phyloP scores from a whole-genome alignment of 768 basidiomycete species.

The Cyclocybe aegerita region DNA sequence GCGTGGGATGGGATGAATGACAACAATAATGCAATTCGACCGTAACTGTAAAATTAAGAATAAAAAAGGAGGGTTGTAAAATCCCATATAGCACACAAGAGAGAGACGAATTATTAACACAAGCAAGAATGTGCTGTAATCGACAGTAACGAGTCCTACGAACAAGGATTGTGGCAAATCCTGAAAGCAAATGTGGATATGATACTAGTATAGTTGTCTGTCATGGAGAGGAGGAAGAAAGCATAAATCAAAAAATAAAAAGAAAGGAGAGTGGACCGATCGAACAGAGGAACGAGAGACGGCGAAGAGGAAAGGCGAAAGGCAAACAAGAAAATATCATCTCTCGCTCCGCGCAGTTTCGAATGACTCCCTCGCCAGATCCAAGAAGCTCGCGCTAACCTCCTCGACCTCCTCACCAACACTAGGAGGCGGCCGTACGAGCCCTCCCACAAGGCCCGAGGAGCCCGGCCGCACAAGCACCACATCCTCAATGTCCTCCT shows the following conservation, averaged over 20 bases:
- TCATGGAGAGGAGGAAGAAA: neutral
- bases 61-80: constrained; percentile 15
- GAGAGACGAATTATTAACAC: constrained; percentile 16
- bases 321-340: constrained; percentile 7
- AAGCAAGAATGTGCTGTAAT: neutral
- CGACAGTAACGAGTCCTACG: no score
- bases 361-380: constrained; percentile 52
- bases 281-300: neutral
- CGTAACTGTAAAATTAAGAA: constrained; percentile 16
- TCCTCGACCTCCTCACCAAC: neutral
- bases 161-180: neutral
- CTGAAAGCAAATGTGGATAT: neutral
- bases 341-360: constrained; percentile 40
- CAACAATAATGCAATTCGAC: constrained; percentile 10
- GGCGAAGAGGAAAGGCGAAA: neutral
- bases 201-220: no score
- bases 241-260: constrained; percentile 8
- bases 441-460: no score
- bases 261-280: constrained; percentile 6
- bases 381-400: constrained; percentile 44
- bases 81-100: constrained; percentile 9
- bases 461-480: neutral
- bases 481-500: constrained; percentile 24
- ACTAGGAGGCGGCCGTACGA: no score
- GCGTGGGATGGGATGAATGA: constrained; percentile 3